Conservation (phyloP, 805 yeast species). For the Schizosaccharomyces japonicus region DNA sequence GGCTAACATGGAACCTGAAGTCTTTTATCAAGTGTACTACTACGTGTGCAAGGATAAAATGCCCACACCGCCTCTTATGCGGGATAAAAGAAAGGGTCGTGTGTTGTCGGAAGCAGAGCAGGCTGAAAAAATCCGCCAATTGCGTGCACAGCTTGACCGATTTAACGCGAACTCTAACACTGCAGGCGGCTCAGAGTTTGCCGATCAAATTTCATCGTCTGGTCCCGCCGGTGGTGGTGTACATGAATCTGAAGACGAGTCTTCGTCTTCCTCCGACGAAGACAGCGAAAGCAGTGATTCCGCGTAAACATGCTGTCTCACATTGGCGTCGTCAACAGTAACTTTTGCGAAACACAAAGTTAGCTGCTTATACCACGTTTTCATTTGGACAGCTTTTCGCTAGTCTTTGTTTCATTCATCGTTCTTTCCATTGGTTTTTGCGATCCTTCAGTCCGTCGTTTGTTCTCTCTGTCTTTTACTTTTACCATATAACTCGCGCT, state of each 20-base stretch:
- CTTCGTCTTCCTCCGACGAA: conserved; percentile 10
- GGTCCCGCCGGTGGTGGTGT: conserved; percentile 9
- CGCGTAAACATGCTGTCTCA: background rate
- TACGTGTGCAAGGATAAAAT: conserved; percentile 32
- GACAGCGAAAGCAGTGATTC: conserved; percentile 8
- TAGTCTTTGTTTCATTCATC: background rate
- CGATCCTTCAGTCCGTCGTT: no score
- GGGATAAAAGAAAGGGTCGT: conserved; percentile 27
- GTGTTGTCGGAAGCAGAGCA: conserved; percentile 44
- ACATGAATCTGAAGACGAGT: conserved; percentile 9
- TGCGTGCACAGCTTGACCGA: conserved; percentile 44
- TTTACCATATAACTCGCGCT: no score
- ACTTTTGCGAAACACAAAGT: background rate
- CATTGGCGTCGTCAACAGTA: background rate
- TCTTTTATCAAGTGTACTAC: conserved; percentile 61
- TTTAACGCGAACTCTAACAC: conserved; percentile 17
- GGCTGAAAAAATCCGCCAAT: conserved; percentile 39
- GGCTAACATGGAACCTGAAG: conserved; percentile 69
- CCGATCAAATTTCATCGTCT: conserved; percentile 19
- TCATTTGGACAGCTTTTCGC: background rate
- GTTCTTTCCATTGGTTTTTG: background rate
- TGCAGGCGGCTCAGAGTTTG: background rate
- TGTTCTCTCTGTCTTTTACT: no score
- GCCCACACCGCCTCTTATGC: conserved; percentile 8
- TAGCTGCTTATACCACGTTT: background rate